These are phyloP conservation scores for Misopates orontium DNA, from an alignment of 257 asterid genomes.

Conservation along the genomic window DNA sequence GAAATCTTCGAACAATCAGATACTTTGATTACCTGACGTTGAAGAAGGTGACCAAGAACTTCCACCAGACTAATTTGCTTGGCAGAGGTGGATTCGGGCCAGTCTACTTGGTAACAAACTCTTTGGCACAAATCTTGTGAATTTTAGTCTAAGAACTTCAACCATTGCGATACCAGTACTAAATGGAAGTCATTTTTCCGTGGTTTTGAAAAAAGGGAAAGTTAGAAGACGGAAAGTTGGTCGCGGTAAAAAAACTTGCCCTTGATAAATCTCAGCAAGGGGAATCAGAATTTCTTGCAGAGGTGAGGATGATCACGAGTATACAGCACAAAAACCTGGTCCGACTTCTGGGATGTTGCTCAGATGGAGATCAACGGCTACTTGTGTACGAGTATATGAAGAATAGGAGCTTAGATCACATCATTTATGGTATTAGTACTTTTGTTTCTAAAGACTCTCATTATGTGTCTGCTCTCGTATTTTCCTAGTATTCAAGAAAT, in stretches of 20 bases:
- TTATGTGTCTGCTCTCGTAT: background rate
- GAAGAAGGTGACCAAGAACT: constrained; percentile 75
- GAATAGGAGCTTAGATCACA: constrained; percentile 72
- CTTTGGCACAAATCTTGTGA: background rate
- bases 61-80: constrained; percentile 59
- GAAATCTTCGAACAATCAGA: constrained; percentile 55
- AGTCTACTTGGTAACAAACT: constrained; percentile 59
- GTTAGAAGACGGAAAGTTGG: constrained; percentile 54
- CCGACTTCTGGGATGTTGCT: constrained; percentile 78
- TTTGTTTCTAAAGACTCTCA: too few species aligned
- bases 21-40: constrained; percentile 58
- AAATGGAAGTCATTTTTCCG: background rate
- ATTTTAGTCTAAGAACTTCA: background rate
- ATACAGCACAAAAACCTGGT: constrained; percentile 84
- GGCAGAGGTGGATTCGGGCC: constrained; percentile 95
- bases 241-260: constrained; percentile 69
- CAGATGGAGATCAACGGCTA: constrained; percentile 67
- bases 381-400: constrained; percentile 85
- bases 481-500: too few species aligned
- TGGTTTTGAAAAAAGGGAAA: constrained; percentile 49
- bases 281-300: constrained; percentile 68
- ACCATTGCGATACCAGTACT: background rate
- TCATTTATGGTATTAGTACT: constrained; percentile 53
- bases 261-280: constrained; percentile 76
- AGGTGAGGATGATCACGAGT: constrained; percentile 74